Conservation (phyloP, 176 grass and related monocot genomes). For the Eragrostis curvula region DNA sequence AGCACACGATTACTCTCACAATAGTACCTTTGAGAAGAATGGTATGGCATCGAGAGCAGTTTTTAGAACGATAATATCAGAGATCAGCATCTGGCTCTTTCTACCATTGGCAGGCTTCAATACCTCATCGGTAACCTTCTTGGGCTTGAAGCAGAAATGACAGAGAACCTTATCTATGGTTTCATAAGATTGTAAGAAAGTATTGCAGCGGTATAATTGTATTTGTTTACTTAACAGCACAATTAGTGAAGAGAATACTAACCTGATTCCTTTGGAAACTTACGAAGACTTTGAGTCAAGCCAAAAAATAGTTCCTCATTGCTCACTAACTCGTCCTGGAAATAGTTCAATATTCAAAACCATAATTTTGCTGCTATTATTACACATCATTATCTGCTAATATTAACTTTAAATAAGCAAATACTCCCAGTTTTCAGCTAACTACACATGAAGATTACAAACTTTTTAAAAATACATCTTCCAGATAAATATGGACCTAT, state of each 20-base stretch:
- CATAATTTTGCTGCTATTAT: slow-evolving; percentile 9
- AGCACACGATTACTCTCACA: not conserved
- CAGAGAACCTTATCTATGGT: slow-evolving; percentile 90
- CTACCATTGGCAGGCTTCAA: slow-evolving; percentile 77
- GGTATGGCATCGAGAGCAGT: slow-evolving; percentile 92
- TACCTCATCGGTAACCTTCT: slow-evolving; percentile 65
- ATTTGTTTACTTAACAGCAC: slow-evolving; percentile 19
- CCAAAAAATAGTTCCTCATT: slow-evolving; percentile 97
- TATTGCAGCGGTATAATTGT: slow-evolving; percentile 25
- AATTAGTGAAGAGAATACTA: slow-evolving; percentile 35
- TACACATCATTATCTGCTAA: not conserved
- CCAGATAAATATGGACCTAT: not conserved
- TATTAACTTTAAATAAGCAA: slow-evolving; percentile 1
- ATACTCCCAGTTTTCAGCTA: slow-evolving; percentile 9
- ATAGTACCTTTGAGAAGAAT: slow-evolving; percentile 83
- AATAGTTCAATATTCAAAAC: slow-evolving; percentile 35
- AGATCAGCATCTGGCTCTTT: slow-evolving; percentile 86
- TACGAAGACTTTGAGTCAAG: slow-evolving; percentile 88
- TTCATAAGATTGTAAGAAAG: not conserved
- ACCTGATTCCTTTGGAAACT: slow-evolving; percentile 99
- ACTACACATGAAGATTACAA: slow-evolving; percentile 17
- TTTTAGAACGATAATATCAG: slow-evolving; percentile 95
- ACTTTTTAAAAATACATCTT: not conserved
- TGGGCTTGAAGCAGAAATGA: slow-evolving; percentile 94
- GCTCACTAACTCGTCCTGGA: slow-evolving; percentile 90